These are phyloP conservation scores for Gloeophyllum trabeum DNA, from an alignment of 768 basidiomycete species.

Conservation along the genomic window DNA sequence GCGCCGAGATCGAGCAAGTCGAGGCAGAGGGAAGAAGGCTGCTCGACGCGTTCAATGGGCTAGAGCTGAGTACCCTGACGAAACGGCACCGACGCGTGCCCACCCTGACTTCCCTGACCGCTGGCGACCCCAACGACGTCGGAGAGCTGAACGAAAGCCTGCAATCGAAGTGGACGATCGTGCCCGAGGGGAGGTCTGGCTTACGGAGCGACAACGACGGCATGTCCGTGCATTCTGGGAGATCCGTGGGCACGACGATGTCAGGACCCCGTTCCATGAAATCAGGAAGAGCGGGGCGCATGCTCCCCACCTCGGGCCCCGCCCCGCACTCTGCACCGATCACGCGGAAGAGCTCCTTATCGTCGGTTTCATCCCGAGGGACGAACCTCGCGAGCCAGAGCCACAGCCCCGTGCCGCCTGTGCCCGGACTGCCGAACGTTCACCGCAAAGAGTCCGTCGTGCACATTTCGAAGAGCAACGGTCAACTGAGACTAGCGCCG, in stretches of 20 bases:
- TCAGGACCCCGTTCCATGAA: constrained; percentile 8
- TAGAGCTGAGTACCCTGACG: constrained; percentile 61
- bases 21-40: constrained; percentile 62
- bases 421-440: constrained; percentile 19
- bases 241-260: constrained; percentile 8
- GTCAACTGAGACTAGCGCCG: constrained; percentile 37
- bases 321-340: constrained; percentile 8
- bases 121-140: not conserved
- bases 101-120: too few relatives aligned
- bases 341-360: constrained; percentile 8
- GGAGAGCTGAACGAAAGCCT: constrained; percentile 1
- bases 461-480: constrained; percentile 41
- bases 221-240: constrained; percentile 5
- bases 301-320: constrained; percentile 4
- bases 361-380: constrained; percentile 12
- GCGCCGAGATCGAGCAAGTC: constrained; percentile 51
- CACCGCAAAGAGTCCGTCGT: constrained; percentile 32
- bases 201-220: constrained; percentile 6
- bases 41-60: constrained; percentile 71
- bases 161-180: constrained; percentile 4
- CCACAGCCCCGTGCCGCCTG: constrained; percentile 22
- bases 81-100: constrained; percentile 30
- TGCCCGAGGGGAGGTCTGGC: constrained; percentile 1
- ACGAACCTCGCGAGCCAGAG: constrained; percentile 12
- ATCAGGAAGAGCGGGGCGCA: constrained; percentile 2